These are phyloP conservation scores for Ottelia alismoides DNA, from an alignment of 106 monocot species.

Conservation along the genomic window DNA sequence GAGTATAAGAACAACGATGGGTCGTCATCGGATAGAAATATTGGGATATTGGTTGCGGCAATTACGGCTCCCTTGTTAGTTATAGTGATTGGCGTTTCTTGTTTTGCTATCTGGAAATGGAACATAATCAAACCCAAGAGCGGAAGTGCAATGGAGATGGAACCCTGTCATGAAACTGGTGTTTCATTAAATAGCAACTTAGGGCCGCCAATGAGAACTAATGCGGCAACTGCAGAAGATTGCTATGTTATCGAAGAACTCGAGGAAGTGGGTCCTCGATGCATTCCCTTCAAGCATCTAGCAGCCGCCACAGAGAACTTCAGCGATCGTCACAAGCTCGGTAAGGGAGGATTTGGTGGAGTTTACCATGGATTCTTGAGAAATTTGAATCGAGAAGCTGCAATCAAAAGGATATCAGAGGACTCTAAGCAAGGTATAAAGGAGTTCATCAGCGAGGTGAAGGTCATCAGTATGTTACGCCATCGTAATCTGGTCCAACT, in stretches of 20 bases:
- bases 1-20: no score
- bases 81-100: no score
- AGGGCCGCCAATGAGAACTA: no score
- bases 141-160: neutral
- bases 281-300: slow-evolving; percentile 2
- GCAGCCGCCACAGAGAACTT: slow-evolving; percentile 9
- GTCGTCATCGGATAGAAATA: no score
- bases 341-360: slow-evolving; percentile 9
- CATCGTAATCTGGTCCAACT: slow-evolving; percentile 16
- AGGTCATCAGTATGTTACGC: slow-evolving; percentile 10
- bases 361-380: slow-evolving; percentile 10
- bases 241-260: neutral
- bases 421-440: slow-evolving; percentile 9
- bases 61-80: no score
- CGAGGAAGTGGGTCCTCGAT: neutral
- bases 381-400: neutral
- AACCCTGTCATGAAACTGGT: neutral
- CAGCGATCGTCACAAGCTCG: no score
- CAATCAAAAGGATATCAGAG: slow-evolving; percentile 8
- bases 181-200: neutral
- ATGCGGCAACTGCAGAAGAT: no score
- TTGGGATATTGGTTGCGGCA: no score
- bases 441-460: slow-evolving; percentile 10
- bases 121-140: neutral
- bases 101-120: no score